Base-by-base conservation (phyloP, 2,329 filamentous ascomycete genomes). In the Nemania abortiva region DNA sequence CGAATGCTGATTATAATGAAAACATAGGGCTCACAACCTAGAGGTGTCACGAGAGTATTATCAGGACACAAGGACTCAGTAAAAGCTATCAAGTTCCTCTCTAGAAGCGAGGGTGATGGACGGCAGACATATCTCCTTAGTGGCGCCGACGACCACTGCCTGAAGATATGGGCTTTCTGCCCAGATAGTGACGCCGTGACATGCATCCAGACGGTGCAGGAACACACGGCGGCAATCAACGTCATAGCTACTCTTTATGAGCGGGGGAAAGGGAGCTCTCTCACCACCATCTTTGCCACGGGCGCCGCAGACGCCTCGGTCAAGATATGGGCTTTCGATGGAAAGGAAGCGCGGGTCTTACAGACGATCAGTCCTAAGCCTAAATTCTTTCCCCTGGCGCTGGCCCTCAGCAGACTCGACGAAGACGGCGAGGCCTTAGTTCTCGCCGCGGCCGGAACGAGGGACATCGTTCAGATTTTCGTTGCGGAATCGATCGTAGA, bases 391-490 rank as follows among this genome's bases (percentile, higher is more conserved):
- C 94, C 96, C 1, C 82, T 98, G 37, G 86, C 92, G 9, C 79
- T 97, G 20, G 91, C 94, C 0, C 79, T 98, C 55, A 88, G 87
- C 61, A 79, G 81, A 1, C 84, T 97, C 1, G 85, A 87, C 58
- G 81, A 78, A 37, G 82, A 82, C 9, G 82, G 83, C 1, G 82
- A 86, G 13, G 84, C 86, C 1, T 83, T 91, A 60, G 83, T 95
- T 31, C 85, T 99, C 60, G 95, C 95, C 2, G 90, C 92, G n/a
- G 94, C 91, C 2, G 96, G 96, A 2, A 98, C 96, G 2, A 91
- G 88, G 68, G 91, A 91, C 65, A 87, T 85, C n/a, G 88, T 99
- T 55, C 94, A 98, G 74, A 85, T 98, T 11, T 95, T 92, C 73
- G 87, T 91, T 45, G 85, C 90, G 1, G 82, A 87, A 76, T 83